Evolutionary conservation across 192 early-diverging fungal genomes (phyloP), one percentile per base, ranked within the genome.

Genomic region (Entophlyctis luteolus): DNA sequence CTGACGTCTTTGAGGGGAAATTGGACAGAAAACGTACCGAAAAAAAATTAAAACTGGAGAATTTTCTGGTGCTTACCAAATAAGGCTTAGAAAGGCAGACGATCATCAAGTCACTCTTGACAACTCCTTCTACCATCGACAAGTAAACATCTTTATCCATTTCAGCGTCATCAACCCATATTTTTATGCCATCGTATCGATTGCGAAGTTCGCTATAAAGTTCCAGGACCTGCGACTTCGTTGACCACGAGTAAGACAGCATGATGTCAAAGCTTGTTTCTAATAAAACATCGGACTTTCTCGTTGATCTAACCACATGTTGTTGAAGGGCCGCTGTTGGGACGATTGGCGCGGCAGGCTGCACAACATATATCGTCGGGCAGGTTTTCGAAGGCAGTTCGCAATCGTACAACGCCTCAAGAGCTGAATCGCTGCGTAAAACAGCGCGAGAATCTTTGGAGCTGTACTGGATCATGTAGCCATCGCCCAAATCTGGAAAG

Each of bases 131-230:
- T 4, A 42, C 36, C 65, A 67, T 67, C 28, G 36, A 33, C 0
- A 8, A 16, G 46, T 67, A 67, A 59, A 67, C 56, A 28, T 67
- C 46, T n/a, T 12, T n/a, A 18, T 67, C 42, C 65, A 67, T 67
- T 32, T 67, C 54, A 4, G 22, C 38, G 18, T 59, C 65, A 46
- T 67, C 65, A 18, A 67, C 31, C 65, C 65, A 67, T 20, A 63
- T 49, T 5, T 27, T 23, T 18, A 63, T 4, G 20, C 18, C 48
- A 27, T 28, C 29, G 6, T 12, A 16, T n/a, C 22, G 6, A 0
- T 28, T 25, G 3, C 47, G 25, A 16, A 49, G 47, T 8, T 5
- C 20, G 20, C 29, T 16, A 39, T 23, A 45, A 28, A 63, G 60
- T 12, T n/a, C 5, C n/a, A 22, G 20, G 6, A 63, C 60, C 18